Base-by-base conservation (phyloP, 106 monocot genomes). In the Allium cepa region DNA sequence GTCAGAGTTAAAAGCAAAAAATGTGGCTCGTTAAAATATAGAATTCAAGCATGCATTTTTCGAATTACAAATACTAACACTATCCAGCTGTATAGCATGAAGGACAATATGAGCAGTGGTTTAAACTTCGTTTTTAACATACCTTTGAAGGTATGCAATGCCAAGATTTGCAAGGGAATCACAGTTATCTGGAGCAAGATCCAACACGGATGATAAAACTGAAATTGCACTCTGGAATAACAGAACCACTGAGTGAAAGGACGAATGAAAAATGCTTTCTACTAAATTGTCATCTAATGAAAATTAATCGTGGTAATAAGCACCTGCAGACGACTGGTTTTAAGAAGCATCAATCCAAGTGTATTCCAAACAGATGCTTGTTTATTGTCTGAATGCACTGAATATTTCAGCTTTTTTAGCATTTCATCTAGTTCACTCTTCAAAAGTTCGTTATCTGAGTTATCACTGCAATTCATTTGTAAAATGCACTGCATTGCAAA, bases 101-200 rank as follows among this genome's bases (percentile, higher is more conserved):
- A 36, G 10, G 47, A 46, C 8, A 4, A 49, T 8, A 49, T 3
- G 16, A 63, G 63, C 63, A 48, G 63, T 47, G 63, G 46, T 63
- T 63, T 63, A 28, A 28, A 63, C 16, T 7, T 10, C 53, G 36
- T 8, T 56, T 11, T 51, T n/a, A 49, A 12, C n/a, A 70, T 48
- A 93, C 97, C 92, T 99, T 80, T 90, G 92, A 75, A 99, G 87
- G 64, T 80, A 87, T 68, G 92, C 86, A 63, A 92, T 75, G 16
- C 97, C 97, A 75, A 99, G 89, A 78, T 99, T 99, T 49, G 92
- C 87, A 79, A 99, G 81, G 26, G 87, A 87, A 62, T 99, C 97
- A 87, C 92, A 72, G 72, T 79, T 81, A 60, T 85, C 90, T 46
- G 97, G 97, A 64, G 52, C 75, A 58, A 90, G n/a, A 63, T 46